Evolutionary conservation across 2,329 filamentous ascomycete genomes (phyloP).

Genomic region (Colletotrichum tabaci): DNA sequence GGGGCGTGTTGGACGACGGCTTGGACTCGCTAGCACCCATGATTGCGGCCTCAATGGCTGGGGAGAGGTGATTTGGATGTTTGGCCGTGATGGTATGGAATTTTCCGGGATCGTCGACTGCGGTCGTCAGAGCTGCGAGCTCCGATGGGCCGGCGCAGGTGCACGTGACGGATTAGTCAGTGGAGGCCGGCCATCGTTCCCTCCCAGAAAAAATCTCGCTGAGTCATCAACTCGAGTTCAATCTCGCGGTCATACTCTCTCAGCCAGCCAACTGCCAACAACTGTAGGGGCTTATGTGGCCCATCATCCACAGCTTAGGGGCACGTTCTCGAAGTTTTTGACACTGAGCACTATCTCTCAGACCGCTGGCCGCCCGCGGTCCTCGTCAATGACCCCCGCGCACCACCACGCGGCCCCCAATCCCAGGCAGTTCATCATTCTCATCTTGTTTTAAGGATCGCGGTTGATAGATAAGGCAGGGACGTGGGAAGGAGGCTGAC

Average conservation of each 20-base stretch:
- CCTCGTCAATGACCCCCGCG: constrained; percentile 19
- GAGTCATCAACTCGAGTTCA: neutral
- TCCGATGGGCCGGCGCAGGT: constrained; percentile 38
- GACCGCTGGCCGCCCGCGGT: constrained; percentile 11
- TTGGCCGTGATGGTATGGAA: constrained; percentile 44
- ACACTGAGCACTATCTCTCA: constrained; percentile 26
- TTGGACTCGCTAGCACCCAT: constrained; percentile 74
- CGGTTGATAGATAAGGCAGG: constrained; percentile 5
- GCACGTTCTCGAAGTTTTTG: constrained; percentile 18
- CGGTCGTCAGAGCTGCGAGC: constrained; percentile 42
- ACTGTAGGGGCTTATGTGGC: neutral
- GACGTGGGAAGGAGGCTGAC: neutral
- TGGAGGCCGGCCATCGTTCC: accelerated
- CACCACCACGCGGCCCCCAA: constrained; percentile 2
- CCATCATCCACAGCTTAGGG: neutral
- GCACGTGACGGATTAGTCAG: constrained; percentile 24
- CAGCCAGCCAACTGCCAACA: neutral
- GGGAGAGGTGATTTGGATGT: constrained; percentile 37
- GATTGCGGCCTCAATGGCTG: constrained; percentile 52
- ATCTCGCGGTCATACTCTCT: neutral
- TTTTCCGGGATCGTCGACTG: constrained; percentile 42
- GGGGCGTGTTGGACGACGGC: constrained; percentile 58
- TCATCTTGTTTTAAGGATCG: constrained; percentile 36
- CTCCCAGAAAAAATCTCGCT: neutral
- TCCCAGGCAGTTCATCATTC: constrained; percentile 24